phyloP scores from a whole-genome alignment of 2,329 filamentous ascomycete species.

The Aspergillus floridensis region DNA sequence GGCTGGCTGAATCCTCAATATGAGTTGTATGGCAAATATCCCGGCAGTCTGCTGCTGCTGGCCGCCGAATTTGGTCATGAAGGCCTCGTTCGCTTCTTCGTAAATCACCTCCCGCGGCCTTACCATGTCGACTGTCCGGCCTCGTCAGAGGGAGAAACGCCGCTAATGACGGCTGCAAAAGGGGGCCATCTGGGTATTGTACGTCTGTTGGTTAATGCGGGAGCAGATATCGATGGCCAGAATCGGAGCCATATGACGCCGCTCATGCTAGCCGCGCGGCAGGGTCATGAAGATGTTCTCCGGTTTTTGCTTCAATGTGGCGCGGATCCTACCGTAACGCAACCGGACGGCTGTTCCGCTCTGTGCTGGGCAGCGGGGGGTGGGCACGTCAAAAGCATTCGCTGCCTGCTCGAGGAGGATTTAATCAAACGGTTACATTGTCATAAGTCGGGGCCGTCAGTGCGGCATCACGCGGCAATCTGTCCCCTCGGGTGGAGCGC shows the following conservation, averaged over 20 bases:
- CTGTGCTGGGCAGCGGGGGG: not conserved
- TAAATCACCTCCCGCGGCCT: not conserved
- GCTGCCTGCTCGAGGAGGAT: not conserved
- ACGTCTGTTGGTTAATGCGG: not conserved
- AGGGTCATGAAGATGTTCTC: not conserved
- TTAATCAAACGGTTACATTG: no score
- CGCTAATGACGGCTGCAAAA: not conserved
- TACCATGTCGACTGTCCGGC: no score
- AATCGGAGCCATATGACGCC: not conserved
- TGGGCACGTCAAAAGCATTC: not conserved
- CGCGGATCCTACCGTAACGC: no score
- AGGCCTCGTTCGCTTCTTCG: not conserved
- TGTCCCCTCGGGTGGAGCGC: not conserved
- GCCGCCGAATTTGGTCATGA: not conserved
- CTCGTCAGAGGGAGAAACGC: no score
- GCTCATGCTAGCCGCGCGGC: not conserved
- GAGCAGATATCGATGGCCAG: not conserved
- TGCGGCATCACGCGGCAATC: not conserved
- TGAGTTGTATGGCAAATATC: not conserved
- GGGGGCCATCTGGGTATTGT: not conserved
- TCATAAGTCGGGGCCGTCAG: not conserved
- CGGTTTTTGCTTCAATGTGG: not conserved
- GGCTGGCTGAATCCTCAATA: not conserved
- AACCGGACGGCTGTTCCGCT: not conserved
- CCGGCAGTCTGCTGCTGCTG: not conserved